Percentiles rank a stretch among this genome's conserved stretches.
Evolutionary conservation across 768 basidiomycete genomes (phyloP).

Genomic region (Auricularia auricula-judae): DNA sequence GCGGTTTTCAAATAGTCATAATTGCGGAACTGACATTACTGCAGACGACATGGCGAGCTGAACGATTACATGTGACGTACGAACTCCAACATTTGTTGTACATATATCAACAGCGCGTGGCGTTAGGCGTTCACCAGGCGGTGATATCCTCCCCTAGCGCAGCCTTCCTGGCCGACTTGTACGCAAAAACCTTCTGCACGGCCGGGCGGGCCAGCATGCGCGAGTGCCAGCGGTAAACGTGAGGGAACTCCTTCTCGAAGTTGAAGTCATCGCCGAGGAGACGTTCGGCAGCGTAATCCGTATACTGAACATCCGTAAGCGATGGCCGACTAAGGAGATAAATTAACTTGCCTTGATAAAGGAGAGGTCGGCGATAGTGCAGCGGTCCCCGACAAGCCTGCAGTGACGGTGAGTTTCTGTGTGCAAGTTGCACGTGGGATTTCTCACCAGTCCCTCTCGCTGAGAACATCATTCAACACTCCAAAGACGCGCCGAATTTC

Average conservation of each 20-base stretch:
- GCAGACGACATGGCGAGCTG: too few relatives aligned
- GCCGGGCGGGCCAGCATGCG: slow-evolving; percentile 2
- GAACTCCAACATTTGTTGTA: not conserved
- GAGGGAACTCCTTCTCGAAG: slow-evolving; percentile 4
- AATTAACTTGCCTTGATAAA: not conserved
- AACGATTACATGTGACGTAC: too few relatives aligned
- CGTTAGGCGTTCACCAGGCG: not conserved
- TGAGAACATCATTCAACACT: slow-evolving; percentile 9
- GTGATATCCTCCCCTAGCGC: not conserved
- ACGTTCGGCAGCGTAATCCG: slow-evolving; percentile 1
- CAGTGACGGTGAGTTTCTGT: not conserved
- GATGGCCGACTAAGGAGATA: too few relatives aligned
- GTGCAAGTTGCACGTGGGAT: not conserved
- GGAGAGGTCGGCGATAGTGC: slow-evolving; percentile 4
- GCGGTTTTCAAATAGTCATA: too few relatives aligned
- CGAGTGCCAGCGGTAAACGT: slow-evolving; percentile 1
- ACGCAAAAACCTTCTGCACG: slow-evolving; percentile 4
- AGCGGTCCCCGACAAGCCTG: slow-evolving; percentile 5
- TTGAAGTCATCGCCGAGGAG: slow-evolving; percentile 4
- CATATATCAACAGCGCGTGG: not conserved
- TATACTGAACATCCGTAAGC: not conserved
- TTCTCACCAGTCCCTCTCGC: slow-evolving; percentile 7
- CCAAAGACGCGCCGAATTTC: slow-evolving; percentile 11
- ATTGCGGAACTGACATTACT: too few relatives aligned
- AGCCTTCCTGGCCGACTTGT: not conserved